Evolutionary conservation across 139 green algal genomes (phyloP), one percentile per base, ranked within the genome.

Genomic region (Nannochloris sp.): DNA sequence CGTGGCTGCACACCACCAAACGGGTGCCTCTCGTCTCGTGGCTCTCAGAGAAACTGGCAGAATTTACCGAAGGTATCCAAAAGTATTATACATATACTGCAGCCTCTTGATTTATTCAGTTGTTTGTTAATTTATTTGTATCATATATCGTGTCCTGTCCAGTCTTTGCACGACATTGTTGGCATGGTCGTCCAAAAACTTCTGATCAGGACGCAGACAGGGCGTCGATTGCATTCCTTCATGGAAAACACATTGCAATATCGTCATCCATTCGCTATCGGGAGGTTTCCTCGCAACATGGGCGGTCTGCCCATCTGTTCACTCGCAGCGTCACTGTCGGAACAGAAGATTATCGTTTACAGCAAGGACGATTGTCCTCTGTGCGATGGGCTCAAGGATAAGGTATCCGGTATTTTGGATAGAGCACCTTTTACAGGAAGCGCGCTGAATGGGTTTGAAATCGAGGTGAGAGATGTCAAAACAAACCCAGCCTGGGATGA

Each of bases 321-420:
- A 24, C n/a, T 53, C 15, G 46, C n/a, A 53, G 46, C 9, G 34
- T 53, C 12, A 25, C n/a, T 19, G 16, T 53, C 46, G n/a, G 46
- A 53, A 12, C 16, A 53, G n/a, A 21, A 25, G 16, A 25, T 85
- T 9, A 46, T 82, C 9, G n/a, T 86, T 4, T 86, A 86, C 71
- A 86, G 64, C 59, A 86, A 84, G 49, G 61, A 69, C 5, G 78
- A 75, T 1, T 86, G 80, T 57, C 72, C 70, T 16, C 65, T 86
- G 6, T 86, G 80, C 55, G 74, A 81, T 15, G 68, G 71, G 1
- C 57, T 86, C 2, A 75, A 81, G 61, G 76, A 76, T 15, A 76
- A 75, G 34, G 11, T 66, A 16, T 21, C 72, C 18, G 74, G 61
- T 3, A 51, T 85, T 12, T 59, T 86, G n/a, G 71, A 81, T 31